Base-by-base conservation (phyloP, 208 protist genomes). In the Trypanosoma boissoni region DNA sequence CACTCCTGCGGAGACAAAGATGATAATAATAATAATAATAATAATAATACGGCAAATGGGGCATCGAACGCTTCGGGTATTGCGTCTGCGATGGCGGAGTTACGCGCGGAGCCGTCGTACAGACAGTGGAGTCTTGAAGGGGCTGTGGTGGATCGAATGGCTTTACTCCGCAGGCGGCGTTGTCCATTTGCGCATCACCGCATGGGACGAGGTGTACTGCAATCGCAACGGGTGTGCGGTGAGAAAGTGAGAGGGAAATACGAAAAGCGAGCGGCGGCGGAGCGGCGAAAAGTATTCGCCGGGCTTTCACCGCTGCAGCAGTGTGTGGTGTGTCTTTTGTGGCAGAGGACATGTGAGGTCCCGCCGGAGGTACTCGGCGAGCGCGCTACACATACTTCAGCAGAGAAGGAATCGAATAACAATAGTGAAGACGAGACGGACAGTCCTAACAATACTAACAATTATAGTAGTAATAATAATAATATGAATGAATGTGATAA, bases 111-210 rank as follows among this genome's bases (percentile, higher is more conserved):
- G 68, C 68, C 76, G 29, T 72, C 68, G 23, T 94, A 91, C 48
- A 57, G 70, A 31, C 72, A 86, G 52, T 94, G 87, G 84, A 89
- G 75, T 58, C 65, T 94, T 7, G 83, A 94, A 37, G 76, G 71
- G 20, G 83, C 62, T 20, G 73, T 91, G 14, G 77, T 67, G 46
- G 80, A 84, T 64, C 53, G 52, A 20, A 74, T 94, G 74, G 73
- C 88, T 16, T 49, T 59, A 36, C 57, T 65, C 43, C 20, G 63
- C 6, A 34, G 83, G 21, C 67, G 64, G 7, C 74, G 59, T 20
- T 93, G 86, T 56, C 55, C 45, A 6, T 93, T 63, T 61, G 75
- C 65, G 8, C 81, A 93, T 48, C 72, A 72, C 56, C 86, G 42
- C 80, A 78, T 62, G 61, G 73, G 23, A 41, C 41, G 20, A 70